phyloP scores from a whole-genome alignment of 192 early-diverging fungal genomes.

The Mortierella antarctica region DNA sequence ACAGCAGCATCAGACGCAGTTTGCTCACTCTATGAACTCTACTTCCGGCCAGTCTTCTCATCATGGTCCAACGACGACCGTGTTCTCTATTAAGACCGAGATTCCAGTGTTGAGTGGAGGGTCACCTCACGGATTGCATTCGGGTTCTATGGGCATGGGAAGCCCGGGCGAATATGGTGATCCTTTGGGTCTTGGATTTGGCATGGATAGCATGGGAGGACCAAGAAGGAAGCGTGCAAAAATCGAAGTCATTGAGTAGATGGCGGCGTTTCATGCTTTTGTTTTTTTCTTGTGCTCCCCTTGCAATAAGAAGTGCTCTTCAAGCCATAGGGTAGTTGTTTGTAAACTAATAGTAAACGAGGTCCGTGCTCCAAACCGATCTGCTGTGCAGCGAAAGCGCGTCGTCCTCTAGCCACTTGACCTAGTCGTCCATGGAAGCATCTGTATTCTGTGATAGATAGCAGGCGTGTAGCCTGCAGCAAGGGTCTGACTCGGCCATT shows the following conservation, averaged over 20 bases:
- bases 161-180: constrained; percentile 24
- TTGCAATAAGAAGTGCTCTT: too few species aligned
- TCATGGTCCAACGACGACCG: constrained; percentile 44
- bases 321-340: too few species aligned
- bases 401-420: too few species aligned
- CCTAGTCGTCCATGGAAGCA: too few species aligned
- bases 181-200: constrained; percentile 8
- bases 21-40: constrained; percentile 9
- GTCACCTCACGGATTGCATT: background rate
- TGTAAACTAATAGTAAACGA: too few species aligned
- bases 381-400: too few species aligned
- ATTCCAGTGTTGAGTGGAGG: constrained; percentile 16
- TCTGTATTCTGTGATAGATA: too few species aligned
- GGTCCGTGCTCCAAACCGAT: too few species aligned
- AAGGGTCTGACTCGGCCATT: too few species aligned
- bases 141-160: constrained; percentile 5
- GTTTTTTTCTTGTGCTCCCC: constrained; percentile 1
- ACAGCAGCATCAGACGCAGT: constrained; percentile 8
- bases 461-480: too few species aligned
- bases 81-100: constrained; percentile 39
- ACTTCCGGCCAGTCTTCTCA: constrained; percentile 23
- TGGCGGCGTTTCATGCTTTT: background rate
- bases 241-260: constrained; percentile 44
- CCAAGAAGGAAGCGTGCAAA: constrained; percentile 41
- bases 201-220: background rate